Evolutionary conservation across 495 filamentous ascomycete species (phyloP), one percentile per base, ranked within the genome.

Genomic region (Astrothelium subdiscretum): DNA sequence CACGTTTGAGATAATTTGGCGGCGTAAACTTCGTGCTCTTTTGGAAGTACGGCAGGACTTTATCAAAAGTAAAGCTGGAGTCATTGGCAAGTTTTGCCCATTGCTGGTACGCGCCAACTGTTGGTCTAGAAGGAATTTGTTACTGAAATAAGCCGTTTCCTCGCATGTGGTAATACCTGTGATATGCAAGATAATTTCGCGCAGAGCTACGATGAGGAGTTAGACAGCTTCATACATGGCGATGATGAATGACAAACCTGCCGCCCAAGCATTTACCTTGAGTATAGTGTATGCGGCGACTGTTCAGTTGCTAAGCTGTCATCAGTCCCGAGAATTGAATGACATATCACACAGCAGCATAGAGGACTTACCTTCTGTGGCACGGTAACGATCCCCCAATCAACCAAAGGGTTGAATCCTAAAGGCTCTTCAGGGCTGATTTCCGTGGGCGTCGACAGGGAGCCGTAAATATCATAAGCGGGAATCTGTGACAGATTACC

Each of bases 31-130:
- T 63, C 0, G 75, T 58, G 57, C 76, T 80, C 54, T 79, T 80
- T 63, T 84, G 69, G 62, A 79, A 87, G 64, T 76, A 83, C 0
- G 81, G 81, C 0, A 84, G 70, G 0, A 83, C 59, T 5, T 78
- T 72, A 10, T 82, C 75, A 31, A 74, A 87, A 2, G 70, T 71
- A 63, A 81, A 88, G 58, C 71, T 77, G 1, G 75, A 48, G 64
- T 87, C 85, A 42, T 78, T 76, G 4, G 86, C 82, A 0, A 54
- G 42, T 29, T 82, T 76, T 0, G 84, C 84, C 84, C 83, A 87
- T 63, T 70, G 66, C 15, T 82, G 69, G 63, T 77, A 78, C 0
- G 80, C 70, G 0, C 72, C 77, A 4, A 60, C 64, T 0, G 75
- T 79, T 0, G 69, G 32, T 38, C 13, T 38, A 38, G 6, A 38